Conservation (phyloP, 148 eudicot genomes). For the Spergularia bocconei region DNA sequence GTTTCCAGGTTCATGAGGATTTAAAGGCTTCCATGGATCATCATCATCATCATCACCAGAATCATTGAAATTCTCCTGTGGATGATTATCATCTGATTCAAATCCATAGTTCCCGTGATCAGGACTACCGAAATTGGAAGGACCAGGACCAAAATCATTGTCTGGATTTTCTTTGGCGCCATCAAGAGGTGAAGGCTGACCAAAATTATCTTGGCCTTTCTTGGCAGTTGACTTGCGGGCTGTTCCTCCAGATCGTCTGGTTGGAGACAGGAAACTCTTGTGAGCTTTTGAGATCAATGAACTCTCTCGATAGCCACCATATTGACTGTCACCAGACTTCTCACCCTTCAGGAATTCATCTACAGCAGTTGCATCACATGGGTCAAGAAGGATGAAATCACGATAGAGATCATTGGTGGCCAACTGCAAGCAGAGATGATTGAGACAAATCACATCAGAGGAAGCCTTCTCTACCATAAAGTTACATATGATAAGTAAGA, state of each 20-base stretch:
- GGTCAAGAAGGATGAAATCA: slow-evolving; percentile 76
- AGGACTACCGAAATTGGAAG: slow-evolving; percentile 33
- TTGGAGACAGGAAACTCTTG: slow-evolving; percentile 65
- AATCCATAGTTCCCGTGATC: slow-evolving; percentile 38
- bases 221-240: slow-evolving; percentile 47
- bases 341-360: slow-evolving; percentile 49
- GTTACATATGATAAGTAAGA: slow-evolving; percentile 9
- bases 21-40: slow-evolving; percentile 93
- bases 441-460: slow-evolving; percentile 8
- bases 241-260: slow-evolving; percentile 51
- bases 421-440: slow-evolving; percentile 50
- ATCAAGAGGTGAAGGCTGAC: slow-evolving; percentile 36
- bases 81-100: slow-evolving; percentile 49
- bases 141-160: slow-evolving; percentile 36
- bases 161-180: slow-evolving; percentile 27
- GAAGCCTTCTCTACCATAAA: background rate
- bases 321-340: slow-evolving; percentile 46
- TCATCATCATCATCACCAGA: slow-evolving; percentile 53
- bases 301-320: slow-evolving; percentile 38
- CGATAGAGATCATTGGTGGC: slow-evolving; percentile 65
- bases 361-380: slow-evolving; percentile 63
- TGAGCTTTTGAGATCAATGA: slow-evolving; percentile 59
- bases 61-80: slow-evolving; percentile 49
- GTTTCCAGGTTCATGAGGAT: slow-evolving; percentile 88
- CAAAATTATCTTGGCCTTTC: slow-evolving; percentile 41